Percentiles rank a stretch among this genome's conserved stretches.
Evolutionary conservation across 768 basidiomycete species (phyloP).

Genomic region (Leccinum subtestaceum): DNA sequence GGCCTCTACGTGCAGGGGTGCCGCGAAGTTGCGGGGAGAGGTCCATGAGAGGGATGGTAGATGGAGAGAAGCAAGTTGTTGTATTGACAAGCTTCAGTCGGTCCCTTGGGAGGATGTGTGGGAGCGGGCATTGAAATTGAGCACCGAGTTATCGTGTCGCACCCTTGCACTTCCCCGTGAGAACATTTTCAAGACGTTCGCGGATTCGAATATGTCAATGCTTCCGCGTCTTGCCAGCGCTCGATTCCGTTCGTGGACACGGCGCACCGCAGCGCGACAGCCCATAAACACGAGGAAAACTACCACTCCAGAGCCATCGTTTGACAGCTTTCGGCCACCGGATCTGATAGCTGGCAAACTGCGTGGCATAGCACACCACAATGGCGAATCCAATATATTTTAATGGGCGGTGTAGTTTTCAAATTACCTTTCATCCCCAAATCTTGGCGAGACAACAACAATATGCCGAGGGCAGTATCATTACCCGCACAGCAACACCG

Average conservation of each 20-base stretch:
- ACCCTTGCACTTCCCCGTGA: constrained; percentile 32
- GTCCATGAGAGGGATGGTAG: constrained; percentile 36
- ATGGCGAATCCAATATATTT: not conserved
- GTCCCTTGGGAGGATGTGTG: constrained; percentile 35
- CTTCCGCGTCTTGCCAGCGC: constrained; percentile 35
- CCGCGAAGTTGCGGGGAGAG: constrained; percentile 50
- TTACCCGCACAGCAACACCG: constrained; percentile 12
- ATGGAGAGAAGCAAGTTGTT: not conserved
- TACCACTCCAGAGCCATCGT: too few species aligned
- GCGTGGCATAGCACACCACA: not conserved
- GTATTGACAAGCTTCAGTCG: constrained; percentile 1
- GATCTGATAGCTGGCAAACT: not conserved
- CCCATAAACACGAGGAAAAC: constrained; percentile 16
- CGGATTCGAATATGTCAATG: constrained; percentile 33
- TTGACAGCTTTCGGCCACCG: too few species aligned
- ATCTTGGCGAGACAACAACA: constrained; percentile 16
- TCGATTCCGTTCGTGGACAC: constrained; percentile 14
- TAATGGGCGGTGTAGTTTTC: constrained; percentile 12
- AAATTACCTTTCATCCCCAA: constrained; percentile 26
- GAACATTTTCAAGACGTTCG: constrained; percentile 28
- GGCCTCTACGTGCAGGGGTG: constrained; percentile 60
- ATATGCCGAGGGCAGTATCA: constrained; percentile 17
- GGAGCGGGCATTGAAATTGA: constrained; percentile 40
- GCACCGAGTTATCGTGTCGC: constrained; percentile 40
- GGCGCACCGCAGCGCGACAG: constrained; percentile 1